Percentiles rank a stretch among this genome's conserved stretches.
phyloP scores from a whole-genome alignment of 1,139 yeast genomes.

The Yamadazyma diddensiae region DNA sequence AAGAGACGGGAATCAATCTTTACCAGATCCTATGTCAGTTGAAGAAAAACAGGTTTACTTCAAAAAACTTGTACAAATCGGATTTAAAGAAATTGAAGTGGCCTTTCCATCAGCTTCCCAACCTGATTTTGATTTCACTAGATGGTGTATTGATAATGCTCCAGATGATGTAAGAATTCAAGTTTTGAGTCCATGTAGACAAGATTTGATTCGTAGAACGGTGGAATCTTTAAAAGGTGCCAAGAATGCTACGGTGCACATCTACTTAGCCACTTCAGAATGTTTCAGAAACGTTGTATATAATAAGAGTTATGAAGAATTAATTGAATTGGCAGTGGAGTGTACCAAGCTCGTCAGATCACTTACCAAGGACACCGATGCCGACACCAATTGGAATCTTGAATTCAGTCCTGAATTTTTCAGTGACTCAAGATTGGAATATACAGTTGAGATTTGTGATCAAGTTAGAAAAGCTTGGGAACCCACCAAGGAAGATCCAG shows the following conservation, averaged over 20 bases:
- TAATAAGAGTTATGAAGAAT: slow-evolving; percentile 40
- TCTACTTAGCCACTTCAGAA: slow-evolving; percentile 47
- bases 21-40: slow-evolving; percentile 50
- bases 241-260: slow-evolving; percentile 46
- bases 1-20: slow-evolving; percentile 49
- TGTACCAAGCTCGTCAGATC: slow-evolving; percentile 39
- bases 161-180: slow-evolving; percentile 48
- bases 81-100: slow-evolving; percentile 50
- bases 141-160: slow-evolving; percentile 46
- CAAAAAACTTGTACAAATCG: slow-evolving; percentile 43
- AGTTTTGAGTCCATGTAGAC: slow-evolving; percentile 47
- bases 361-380: slow-evolving; percentile 41
- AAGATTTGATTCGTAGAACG: slow-evolving; percentile 42
- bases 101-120: slow-evolving; percentile 50
- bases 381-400: slow-evolving; percentile 42
- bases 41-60: slow-evolving; percentile 45
- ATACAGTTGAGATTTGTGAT: slow-evolving; percentile 44
- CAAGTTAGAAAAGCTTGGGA: slow-evolving; percentile 48
- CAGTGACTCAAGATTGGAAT: slow-evolving; percentile 43
- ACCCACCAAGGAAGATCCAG: slow-evolving; percentile 40
- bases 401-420: slow-evolving; percentile 50
- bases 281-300: slow-evolving; percentile 47
- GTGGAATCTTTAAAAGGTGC: slow-evolving; percentile 48
- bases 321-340: slow-evolving; percentile 40
- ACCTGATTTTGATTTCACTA: slow-evolving; percentile 48